phyloP scores from a whole-genome alignment of 1,139 yeast genomes.

The Candida freyschussii region DNA sequence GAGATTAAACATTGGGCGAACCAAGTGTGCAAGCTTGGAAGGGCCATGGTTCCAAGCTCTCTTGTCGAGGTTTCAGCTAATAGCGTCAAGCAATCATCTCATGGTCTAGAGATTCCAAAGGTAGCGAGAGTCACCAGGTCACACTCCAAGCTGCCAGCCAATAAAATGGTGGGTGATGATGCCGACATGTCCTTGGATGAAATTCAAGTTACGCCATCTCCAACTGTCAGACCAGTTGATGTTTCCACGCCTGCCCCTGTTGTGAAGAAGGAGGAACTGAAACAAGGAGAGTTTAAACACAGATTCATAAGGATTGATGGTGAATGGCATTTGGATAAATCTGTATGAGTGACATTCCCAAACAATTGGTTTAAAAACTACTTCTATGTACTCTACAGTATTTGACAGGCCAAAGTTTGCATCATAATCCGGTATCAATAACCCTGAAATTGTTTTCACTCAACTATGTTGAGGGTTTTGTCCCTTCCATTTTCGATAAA shows the following conservation, averaged over 20 bases:
- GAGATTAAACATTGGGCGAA: conserved; percentile 56
- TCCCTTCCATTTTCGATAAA: conserved; percentile 44
- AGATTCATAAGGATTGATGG: conserved; percentile 10
- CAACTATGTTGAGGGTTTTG: conserved; percentile 44
- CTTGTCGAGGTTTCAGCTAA: conserved; percentile 7
- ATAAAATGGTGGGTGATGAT: conserved; percentile 13
- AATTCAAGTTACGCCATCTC: conserved; percentile 1
- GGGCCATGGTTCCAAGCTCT: conserved; percentile 58
- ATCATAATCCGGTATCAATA: too few species aligned
- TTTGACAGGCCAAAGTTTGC: too few species aligned
- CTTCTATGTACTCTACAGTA: too few species aligned
- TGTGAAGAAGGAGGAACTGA: not conserved
- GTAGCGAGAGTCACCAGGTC: conserved; percentile 18
- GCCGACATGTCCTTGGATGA: conserved; percentile 15
- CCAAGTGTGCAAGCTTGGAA: conserved; percentile 61
- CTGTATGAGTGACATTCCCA: too few species aligned
- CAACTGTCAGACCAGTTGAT: conserved; percentile 21
- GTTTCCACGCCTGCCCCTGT: conserved; percentile 21
- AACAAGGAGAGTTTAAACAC: conserved; percentile 8
- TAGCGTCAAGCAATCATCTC: too few species aligned
- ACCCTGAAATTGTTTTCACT: too few species aligned
- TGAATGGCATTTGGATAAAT: conserved; percentile 7
- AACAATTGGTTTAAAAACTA: too few species aligned
- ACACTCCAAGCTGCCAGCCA: conserved; percentile 11
- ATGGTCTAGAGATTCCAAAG: not conserved